Evolutionary conservation across 179 eudicot species (phyloP).

Genomic region (Pouteria campechiana): DNA sequence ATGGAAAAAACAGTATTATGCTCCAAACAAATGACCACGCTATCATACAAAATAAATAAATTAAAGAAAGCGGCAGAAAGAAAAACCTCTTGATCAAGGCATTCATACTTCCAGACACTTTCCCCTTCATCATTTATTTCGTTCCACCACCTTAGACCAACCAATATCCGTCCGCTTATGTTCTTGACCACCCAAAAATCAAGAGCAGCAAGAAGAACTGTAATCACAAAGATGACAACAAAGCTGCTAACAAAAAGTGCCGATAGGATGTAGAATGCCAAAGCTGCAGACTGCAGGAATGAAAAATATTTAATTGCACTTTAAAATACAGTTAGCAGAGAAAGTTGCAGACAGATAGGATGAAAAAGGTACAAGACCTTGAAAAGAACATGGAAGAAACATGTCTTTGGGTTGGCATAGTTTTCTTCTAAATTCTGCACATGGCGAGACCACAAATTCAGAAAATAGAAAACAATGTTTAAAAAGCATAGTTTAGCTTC

Average conservation of each 20-base stretch:
- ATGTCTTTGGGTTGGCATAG: slow-evolving; percentile 40
- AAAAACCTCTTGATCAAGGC: slow-evolving; percentile 46
- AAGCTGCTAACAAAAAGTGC: slow-evolving; percentile 34
- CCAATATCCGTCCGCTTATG: slow-evolving; percentile 46
- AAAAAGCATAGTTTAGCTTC: no score
- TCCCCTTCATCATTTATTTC: slow-evolving; percentile 40
- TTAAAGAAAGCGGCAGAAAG: background rate
- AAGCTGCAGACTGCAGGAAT: slow-evolving; percentile 27
- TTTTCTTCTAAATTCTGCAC: slow-evolving; percentile 32
- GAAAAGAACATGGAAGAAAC: slow-evolving; percentile 43
- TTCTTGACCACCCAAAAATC: slow-evolving; percentile 53
- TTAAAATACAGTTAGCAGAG: background rate
- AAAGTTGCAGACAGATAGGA: no score
- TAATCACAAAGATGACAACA: slow-evolving; percentile 42
- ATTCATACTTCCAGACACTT: slow-evolving; percentile 49
- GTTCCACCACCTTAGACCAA: slow-evolving; percentile 52
- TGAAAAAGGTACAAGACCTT: slow-evolving; percentile 31
- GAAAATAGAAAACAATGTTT: no score
- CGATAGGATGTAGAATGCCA: slow-evolving; percentile 42
- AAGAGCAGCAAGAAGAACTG: slow-evolving; percentile 39
- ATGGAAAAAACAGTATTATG: background rate
- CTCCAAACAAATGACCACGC: background rate
- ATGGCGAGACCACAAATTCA: no score
- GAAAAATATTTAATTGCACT: background rate
- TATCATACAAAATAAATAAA: background rate